Evolutionary conservation across 192 early-diverging fungal genomes (phyloP), one percentile per base, ranked within the genome.

Genomic region (Paraglomus brasilianum): DNA sequence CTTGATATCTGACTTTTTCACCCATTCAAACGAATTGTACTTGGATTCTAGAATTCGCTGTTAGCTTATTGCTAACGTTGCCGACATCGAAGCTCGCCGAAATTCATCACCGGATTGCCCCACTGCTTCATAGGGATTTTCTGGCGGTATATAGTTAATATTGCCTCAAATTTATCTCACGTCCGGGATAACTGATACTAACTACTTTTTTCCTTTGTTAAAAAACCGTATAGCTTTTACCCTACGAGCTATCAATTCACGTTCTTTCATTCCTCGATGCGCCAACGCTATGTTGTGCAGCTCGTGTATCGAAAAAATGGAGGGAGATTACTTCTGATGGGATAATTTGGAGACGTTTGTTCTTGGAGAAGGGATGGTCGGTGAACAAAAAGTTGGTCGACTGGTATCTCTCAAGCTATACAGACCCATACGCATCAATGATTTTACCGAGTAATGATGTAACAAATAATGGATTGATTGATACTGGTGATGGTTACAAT

Each of bases 241-340:
- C 86, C 2, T 63, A 69, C 21, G 88, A 89, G 71, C 66, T 89
- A 42, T 77, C 81, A 52, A 53, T 85, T 4, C 76, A 84, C 38
- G 75, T 91, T 38, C 75, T 90, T 13, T 71, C 78, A 5, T 82
- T 80, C 51, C 47, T 82, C 11, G 84, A 85, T 63, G 72, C 75
- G 42, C 58, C 56, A 22, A 80, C 90, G 1, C 49, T 89, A 21
- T 69, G 70, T 21, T 71, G 74, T 9, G 77, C 78, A 7, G 74
- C 74, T 39, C 65, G 70, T 40, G 87, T 91, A 17, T 90, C 86
- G 2, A 73, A 73, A 38, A 63, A 79, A 68, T 91, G 88, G 89
- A 76, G 74, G 36, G 72, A 72, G 68, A 69, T 86, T n/a, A 82
- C 82, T 10, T 71, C 72, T 14, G 91, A 92, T 69, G 84, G 86